Conservation (phyloP, 208 protist species). For the Acanthamoeba comandoni region DNA sequence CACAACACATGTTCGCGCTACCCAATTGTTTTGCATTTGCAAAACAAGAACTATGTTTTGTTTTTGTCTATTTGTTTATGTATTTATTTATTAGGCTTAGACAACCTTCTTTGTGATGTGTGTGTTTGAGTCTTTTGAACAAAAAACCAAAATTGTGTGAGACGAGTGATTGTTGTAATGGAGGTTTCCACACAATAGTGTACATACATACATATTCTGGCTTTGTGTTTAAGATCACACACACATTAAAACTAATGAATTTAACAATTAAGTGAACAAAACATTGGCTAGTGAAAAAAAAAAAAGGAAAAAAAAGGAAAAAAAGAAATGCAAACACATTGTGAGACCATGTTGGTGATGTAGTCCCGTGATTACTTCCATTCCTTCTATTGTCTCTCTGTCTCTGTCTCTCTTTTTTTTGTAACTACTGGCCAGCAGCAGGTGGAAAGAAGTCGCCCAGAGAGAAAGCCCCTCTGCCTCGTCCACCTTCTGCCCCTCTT, state of each 20-base stretch:
- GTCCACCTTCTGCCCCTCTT: conserved; percentile 1
- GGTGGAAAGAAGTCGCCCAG: neutral
- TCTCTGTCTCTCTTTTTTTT: neutral
- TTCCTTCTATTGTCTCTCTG: neutral
- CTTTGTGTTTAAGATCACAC: neutral
- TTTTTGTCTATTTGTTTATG: neutral
- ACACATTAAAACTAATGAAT: neutral
- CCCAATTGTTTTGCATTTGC: neutral
- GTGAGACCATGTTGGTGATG: neutral
- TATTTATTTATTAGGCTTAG: neutral
- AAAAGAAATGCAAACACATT: conserved; percentile 67
- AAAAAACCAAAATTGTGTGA: neutral
- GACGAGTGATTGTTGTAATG: conserved; percentile 4
- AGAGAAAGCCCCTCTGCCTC: neutral
- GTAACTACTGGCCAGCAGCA: neutral
- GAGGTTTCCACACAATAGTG: neutral
- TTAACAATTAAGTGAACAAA: neutral
- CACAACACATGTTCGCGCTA: no score
- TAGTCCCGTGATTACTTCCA: conserved; percentile 3
- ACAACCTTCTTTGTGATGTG: neutral
- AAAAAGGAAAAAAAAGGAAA: neutral
- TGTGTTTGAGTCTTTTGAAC: neutral
- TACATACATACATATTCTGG: neutral
- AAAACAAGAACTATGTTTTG: neutral
- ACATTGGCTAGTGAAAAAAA: neutral